Evolutionary conservation across 495 filamentous ascomycete species (phyloP).

Genomic region (Xanthoparmelia taractica): DNA sequence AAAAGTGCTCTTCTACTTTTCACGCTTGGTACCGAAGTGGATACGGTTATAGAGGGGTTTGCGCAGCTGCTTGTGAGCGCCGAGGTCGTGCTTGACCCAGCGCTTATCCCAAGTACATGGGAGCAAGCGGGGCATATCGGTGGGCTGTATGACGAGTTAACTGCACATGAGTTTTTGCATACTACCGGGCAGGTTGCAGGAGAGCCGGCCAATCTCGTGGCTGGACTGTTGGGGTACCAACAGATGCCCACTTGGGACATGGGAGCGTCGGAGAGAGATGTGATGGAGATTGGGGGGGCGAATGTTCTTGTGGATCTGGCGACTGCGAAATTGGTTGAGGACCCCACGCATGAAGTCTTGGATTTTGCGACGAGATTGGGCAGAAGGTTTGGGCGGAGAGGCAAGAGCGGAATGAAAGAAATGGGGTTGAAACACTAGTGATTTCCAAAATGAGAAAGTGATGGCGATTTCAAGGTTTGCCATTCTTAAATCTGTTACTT

Average conservation of each 20-base stretch:
- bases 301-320: neutral
- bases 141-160: neutral
- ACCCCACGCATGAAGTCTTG: neutral
- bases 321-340: neutral
- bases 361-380: neutral
- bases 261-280: neutral
- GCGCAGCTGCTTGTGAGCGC: slow-evolving; percentile 3
- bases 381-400: neutral
- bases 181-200: neutral
- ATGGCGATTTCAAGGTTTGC: no score
- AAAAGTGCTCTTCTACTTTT: neutral
- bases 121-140: neutral
- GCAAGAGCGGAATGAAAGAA: neutral
- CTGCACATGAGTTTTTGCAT: neutral
- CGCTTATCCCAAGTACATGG: neutral
- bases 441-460: neutral
- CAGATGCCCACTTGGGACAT: neutral
- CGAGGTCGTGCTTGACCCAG: neutral
- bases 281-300: neutral
- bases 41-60: neutral
- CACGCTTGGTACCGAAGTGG: neutral
- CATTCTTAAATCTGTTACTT: neutral
- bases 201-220: neutral
- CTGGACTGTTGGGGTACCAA: neutral
- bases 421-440: neutral